Conservation (phyloP, 768 basidiomycete species). For the Nidula microcarpa region DNA sequence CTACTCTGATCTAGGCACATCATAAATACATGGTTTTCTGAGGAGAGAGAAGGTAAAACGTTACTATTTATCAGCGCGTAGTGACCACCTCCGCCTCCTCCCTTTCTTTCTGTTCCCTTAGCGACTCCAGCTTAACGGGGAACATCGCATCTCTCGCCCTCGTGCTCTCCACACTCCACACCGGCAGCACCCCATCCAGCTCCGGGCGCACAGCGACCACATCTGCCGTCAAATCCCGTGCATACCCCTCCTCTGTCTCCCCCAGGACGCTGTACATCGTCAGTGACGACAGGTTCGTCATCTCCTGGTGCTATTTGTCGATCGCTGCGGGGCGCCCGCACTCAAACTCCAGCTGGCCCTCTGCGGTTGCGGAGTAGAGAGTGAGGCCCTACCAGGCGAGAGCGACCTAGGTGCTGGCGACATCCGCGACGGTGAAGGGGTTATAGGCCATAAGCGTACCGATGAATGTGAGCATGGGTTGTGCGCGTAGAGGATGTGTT, state of each 20-base stretch:
- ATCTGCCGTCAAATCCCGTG: slow-evolving; percentile 27
- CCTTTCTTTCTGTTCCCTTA: slow-evolving; percentile 12
- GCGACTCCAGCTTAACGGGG: slow-evolving; percentile 25
- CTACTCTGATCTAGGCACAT: too few species aligned
- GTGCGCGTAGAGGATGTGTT: slow-evolving; percentile 41
- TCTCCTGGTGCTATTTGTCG: slow-evolving; percentile 11
- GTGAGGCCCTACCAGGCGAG: slow-evolving; percentile 32
- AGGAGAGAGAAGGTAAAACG: too few species aligned
- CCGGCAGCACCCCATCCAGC: slow-evolving; percentile 22
- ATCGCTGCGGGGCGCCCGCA: slow-evolving; percentile 24
- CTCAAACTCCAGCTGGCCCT: slow-evolving; percentile 33
- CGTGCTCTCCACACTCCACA: slow-evolving; percentile 31
- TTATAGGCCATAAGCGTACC: slow-evolving; percentile 39
- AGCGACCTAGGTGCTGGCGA: slow-evolving; percentile 47
- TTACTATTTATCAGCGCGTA: too few species aligned
- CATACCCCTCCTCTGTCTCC: slow-evolving; percentile 30
- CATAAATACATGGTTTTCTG: too few species aligned
- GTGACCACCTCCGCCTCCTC: too few species aligned
- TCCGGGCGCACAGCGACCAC: slow-evolving; percentile 24
- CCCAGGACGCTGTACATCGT: slow-evolving; percentile 33
- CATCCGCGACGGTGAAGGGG: slow-evolving; percentile 45
- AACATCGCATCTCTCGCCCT: slow-evolving; percentile 31
- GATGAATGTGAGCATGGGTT: slow-evolving; percentile 46
- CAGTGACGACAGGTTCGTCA: slow-evolving; percentile 25
- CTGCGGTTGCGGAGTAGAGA: slow-evolving; percentile 26